These are phyloP conservation scores for Knoxia roxburghii DNA, from an alignment of 257 asterid genomes.

Conservation along the genomic window DNA sequence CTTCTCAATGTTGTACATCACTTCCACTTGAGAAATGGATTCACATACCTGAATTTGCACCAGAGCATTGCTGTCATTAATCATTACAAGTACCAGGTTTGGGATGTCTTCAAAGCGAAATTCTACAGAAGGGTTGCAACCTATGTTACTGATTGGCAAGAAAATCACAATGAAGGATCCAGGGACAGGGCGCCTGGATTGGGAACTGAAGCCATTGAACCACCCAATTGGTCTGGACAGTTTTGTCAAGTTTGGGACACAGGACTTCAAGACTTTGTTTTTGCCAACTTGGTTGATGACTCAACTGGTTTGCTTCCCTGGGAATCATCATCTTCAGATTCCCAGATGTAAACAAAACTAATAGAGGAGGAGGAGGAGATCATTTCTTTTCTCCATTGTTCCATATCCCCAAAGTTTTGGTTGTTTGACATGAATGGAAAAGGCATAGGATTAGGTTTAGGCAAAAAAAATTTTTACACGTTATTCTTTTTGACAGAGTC, in stretches of 20 bases:
- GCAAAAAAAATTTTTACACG: background rate
- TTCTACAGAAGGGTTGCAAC: conserved; percentile 93
- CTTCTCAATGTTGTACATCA: conserved; percentile 88
- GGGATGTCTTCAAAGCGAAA: conserved; percentile 83
- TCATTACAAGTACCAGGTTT: conserved; percentile 86
- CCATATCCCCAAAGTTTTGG: background rate
- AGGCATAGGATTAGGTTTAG: conserved; percentile 7
- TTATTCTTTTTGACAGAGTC: conserved; percentile 15
- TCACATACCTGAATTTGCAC: conserved; percentile 56
- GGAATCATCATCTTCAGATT: conserved; percentile 39
- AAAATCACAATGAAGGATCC: conserved; percentile 88
- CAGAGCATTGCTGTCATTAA: conserved; percentile 55
- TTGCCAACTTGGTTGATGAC: conserved; percentile 56
- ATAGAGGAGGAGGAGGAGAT: background rate
- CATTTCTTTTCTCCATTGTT: conserved; percentile 11
- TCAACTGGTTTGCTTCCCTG: conserved; percentile 79
- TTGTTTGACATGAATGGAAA: background rate
- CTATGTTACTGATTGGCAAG: conserved; percentile 83
- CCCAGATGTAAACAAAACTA: background rate
- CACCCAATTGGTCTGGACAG: conserved; percentile 72
- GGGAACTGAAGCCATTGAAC: conserved; percentile 96
- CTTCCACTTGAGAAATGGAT: conserved; percentile 59
- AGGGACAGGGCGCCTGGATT: conserved; percentile 94
- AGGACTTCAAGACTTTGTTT: conserved; percentile 72
- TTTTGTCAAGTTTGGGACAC: conserved; percentile 96